These are phyloP conservation scores for Neurospora sublineolata DNA, from an alignment of 495 filamentous ascomycete species.

Conservation along the genomic window DNA sequence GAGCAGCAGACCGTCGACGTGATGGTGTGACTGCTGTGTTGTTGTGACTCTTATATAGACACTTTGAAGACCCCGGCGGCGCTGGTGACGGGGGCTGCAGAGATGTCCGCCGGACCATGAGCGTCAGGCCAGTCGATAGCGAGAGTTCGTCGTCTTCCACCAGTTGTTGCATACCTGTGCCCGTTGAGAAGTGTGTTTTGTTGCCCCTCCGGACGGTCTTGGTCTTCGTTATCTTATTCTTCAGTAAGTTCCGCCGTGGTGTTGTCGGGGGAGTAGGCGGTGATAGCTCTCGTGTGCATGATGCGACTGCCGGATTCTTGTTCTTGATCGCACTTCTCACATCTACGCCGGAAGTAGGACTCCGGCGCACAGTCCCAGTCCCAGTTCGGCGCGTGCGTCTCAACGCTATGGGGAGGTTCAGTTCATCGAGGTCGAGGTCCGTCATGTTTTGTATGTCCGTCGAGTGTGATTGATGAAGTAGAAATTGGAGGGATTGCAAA, in stretches of 20 bases:
- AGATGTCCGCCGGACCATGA: slow-evolving; percentile 49
- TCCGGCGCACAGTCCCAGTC: not conserved
- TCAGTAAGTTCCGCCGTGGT: not conserved
- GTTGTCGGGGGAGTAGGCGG: not conserved
- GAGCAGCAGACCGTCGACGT: not conserved
- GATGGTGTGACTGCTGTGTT: not conserved
- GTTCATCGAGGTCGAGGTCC: not conserved
- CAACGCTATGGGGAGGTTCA: not conserved
- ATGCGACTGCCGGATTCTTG: not conserved
- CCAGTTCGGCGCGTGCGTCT: not conserved
- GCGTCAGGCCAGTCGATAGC: slow-evolving; percentile 55
- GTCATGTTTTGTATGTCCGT: not conserved
- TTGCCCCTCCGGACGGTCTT: not conserved
- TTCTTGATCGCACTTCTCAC: not conserved
- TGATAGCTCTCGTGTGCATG: not conserved
- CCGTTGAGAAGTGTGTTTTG: not conserved
- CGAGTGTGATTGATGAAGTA: not conserved
- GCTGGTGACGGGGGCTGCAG: slow-evolving; percentile 33
- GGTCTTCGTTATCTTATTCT: not conserved
- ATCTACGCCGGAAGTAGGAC: not conserved
- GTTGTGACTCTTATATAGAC: not conserved
- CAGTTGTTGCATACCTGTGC: not conserved
- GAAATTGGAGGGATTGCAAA: not conserved
- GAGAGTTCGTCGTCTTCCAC: slow-evolving; percentile 14
- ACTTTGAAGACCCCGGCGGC: slow-evolving; percentile 5